phyloP scores from a whole-genome alignment of 2,329 filamentous ascomycete genomes.

The Fulvia fulva region DNA sequence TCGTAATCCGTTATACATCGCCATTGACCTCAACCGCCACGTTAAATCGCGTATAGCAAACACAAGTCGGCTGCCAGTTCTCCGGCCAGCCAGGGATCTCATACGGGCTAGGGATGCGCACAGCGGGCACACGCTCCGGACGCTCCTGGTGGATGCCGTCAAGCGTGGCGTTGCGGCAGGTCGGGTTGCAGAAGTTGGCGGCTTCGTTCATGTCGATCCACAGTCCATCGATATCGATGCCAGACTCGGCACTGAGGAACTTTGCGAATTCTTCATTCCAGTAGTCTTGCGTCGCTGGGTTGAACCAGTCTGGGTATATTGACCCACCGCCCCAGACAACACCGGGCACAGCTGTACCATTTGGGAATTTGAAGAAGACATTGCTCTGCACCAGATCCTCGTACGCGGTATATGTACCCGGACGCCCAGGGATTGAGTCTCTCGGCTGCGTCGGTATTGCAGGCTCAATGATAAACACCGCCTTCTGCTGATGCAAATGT shows the following conservation, averaged over 20 bases:
- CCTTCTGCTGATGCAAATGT: constrained; percentile 32
- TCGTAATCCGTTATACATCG: constrained; percentile 32
- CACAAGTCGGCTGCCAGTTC: constrained; percentile 58
- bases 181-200: constrained; percentile 50
- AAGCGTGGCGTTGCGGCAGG: constrained; percentile 36
- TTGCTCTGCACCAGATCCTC: constrained; percentile 60
- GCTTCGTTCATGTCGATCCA: constrained; percentile 66
- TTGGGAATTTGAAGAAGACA: constrained; percentile 53
- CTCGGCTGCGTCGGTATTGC: constrained; percentile 38
- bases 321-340: constrained; percentile 70
- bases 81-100: constrained; percentile 65
- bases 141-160: constrained; percentile 39
- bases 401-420: constrained; percentile 40
- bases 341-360: constrained; percentile 56
- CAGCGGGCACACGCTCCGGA: constrained; percentile 60
- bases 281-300: constrained; percentile 58
- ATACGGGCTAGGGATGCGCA: constrained; percentile 58
- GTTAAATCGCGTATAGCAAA: constrained; percentile 31
- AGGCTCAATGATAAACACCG: constrained; percentile 69
- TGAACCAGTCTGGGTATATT: constrained; percentile 63
- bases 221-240: constrained; percentile 71
- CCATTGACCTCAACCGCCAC: constrained; percentile 33
- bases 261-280: constrained; percentile 65
- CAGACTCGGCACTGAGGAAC: constrained; percentile 62
- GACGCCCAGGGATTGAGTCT: too few species aligned